Conservation (phyloP, 805 yeast species). For the Zygosaccharomyces lentus region DNA sequence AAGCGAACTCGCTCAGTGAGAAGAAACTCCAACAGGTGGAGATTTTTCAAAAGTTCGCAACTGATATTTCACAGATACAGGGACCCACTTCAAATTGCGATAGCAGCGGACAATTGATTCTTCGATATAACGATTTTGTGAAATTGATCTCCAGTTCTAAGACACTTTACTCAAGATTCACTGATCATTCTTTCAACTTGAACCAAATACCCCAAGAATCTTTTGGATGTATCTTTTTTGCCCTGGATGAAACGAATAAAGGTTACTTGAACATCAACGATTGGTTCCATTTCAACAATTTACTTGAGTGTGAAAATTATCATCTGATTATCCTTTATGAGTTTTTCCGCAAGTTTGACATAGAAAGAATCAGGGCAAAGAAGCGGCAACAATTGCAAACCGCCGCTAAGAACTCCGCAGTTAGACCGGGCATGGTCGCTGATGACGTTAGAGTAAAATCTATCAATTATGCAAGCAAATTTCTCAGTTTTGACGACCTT, state of each 20-base stretch:
- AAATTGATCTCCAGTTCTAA: conserved; percentile 35
- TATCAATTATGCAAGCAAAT: conserved; percentile 38
- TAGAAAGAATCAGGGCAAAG: conserved; percentile 18
- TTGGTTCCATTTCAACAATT: conserved; percentile 66
- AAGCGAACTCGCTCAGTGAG: conserved; percentile 36
- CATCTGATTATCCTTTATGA: conserved; percentile 51
- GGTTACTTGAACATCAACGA: conserved; percentile 68
- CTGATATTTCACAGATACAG: conserved; percentile 31
- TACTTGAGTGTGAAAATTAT: conserved; percentile 45
- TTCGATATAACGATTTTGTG: conserved; percentile 37
- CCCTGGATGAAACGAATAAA: conserved; percentile 67
- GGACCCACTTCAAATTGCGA: conserved; percentile 10
- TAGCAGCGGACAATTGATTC: conserved; percentile 25
- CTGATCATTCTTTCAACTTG: conserved; percentile 42
- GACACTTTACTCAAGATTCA: conserved; percentile 28
- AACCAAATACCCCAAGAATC: conserved; percentile 53
- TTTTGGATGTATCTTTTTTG: conserved; percentile 68
- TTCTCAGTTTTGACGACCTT: conserved; percentile 39
- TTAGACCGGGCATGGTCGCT: conserved; percentile 15
- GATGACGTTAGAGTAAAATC: conserved; percentile 30
- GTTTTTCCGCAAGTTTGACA: conserved; percentile 48
- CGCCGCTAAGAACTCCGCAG: conserved; percentile 10
- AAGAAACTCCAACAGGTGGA: conserved; percentile 39
- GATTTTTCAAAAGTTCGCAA: conserved; percentile 43
- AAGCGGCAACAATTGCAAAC: conserved; percentile 1